phyloP scores from a whole-genome alignment of 78 protist species.

The Dictyostelium firmibasis region DNA sequence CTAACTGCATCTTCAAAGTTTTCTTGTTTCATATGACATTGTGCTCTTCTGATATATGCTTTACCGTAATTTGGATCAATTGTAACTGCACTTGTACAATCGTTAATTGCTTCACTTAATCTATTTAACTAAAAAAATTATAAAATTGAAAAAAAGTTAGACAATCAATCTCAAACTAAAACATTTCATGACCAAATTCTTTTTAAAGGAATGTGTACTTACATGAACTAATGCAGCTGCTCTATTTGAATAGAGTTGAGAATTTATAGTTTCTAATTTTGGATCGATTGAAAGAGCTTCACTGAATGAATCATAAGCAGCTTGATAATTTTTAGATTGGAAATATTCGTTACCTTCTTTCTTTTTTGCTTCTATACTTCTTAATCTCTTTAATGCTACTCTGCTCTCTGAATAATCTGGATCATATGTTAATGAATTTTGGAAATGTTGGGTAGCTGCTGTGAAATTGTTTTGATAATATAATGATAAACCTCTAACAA shows the following conservation, averaged over 20 bases:
- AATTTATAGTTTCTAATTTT: slow-evolving; percentile 40
- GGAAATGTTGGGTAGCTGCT: slow-evolving; percentile 28
- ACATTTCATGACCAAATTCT: too few species aligned
- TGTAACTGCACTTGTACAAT: slow-evolving; percentile 67
- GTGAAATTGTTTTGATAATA: slow-evolving; percentile 49
- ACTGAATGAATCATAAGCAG: slow-evolving; percentile 77
- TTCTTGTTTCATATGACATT: slow-evolving; percentile 38
- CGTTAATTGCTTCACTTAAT: slow-evolving; percentile 69
- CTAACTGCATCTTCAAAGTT: slow-evolving; percentile 83
- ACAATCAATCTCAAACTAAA: too few species aligned
- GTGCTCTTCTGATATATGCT: slow-evolving; percentile 78
- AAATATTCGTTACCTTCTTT: slow-evolving; percentile 81
- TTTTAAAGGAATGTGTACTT: too few species aligned
- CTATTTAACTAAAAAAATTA: slow-evolving; percentile 51
- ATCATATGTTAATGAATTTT: slow-evolving; percentile 43
- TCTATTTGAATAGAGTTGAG: slow-evolving; percentile 80
- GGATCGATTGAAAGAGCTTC: slow-evolving; percentile 85
- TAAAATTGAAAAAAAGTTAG: neutral
- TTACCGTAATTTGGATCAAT: slow-evolving; percentile 78
- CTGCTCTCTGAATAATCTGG: slow-evolving; percentile 69
- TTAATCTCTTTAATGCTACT: slow-evolving; percentile 56
- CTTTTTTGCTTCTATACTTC: slow-evolving; percentile 48
- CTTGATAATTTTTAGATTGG: slow-evolving; percentile 52
- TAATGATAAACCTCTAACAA: slow-evolving; percentile 74
- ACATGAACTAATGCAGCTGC: slow-evolving; percentile 84